These are phyloP conservation scores for Knoxdaviesia proteae DNA, from an alignment of 2,329 filamentous ascomycete species.

Conservation along the genomic window DNA sequence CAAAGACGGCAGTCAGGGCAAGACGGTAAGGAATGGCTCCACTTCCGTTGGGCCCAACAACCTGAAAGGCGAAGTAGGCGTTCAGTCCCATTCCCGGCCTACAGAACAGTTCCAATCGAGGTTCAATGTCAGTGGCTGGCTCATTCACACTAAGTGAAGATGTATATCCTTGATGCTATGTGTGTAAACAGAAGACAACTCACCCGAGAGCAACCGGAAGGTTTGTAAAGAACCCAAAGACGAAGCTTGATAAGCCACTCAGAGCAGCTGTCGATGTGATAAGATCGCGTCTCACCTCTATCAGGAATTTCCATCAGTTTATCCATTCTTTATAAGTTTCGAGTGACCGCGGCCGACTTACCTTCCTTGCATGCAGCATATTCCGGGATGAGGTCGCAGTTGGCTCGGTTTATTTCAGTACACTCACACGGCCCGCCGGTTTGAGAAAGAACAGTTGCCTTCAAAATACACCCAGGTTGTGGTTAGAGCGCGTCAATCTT, in stretches of 20 bases:
- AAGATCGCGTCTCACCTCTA: conserved; percentile 50
- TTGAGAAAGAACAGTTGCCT: conserved; percentile 53
- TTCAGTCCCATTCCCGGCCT: conserved; percentile 49
- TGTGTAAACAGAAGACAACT: conserved; percentile 2
- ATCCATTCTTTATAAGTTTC: conserved; percentile 1
- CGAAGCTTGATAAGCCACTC: conserved; percentile 51
- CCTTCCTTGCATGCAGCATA: conserved; percentile 27
- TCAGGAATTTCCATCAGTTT: not conserved
- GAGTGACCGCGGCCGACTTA: conserved; percentile 8
- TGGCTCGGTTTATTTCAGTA: conserved; percentile 17
- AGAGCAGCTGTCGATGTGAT: conserved; percentile 72
- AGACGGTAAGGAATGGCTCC: conserved; percentile 36
- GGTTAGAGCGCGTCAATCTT: not conserved
- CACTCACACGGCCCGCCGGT: conserved; percentile 63
- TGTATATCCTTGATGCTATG: not conserved
- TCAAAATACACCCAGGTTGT: conserved; percentile 7
- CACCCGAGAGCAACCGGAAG: conserved; percentile 33
- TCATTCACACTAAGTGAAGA: conserved; percentile 4
- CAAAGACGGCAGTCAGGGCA: conserved; percentile 41
- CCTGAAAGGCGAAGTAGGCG: conserved; percentile 47
- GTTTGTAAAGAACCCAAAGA: conserved; percentile 65
- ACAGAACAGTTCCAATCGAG: not conserved
- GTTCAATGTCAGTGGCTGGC: not conserved
- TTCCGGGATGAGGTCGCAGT: conserved; percentile 25
- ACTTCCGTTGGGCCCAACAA: conserved; percentile 37